Percentiles rank a stretch among this genome's conserved stretches.
Conservation (phyloP, 176 grass and related monocot species). For the Ensete ventricosum region DNA sequence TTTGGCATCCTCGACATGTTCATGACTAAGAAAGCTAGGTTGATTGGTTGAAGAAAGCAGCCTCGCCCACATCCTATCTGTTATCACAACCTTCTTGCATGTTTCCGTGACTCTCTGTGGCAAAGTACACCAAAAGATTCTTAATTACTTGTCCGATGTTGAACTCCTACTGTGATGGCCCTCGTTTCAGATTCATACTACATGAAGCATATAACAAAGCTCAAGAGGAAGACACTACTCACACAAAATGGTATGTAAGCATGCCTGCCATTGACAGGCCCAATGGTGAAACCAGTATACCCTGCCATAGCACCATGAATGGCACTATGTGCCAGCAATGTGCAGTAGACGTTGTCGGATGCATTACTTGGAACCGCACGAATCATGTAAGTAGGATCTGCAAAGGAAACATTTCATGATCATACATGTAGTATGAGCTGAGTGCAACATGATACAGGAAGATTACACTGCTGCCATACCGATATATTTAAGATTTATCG, state of each 20-base stretch:
- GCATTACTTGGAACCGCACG: constrained; percentile 94
- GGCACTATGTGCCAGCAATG: constrained; percentile 75
- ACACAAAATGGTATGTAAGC: constrained; percentile 90
- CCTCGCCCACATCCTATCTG: constrained; percentile 96
- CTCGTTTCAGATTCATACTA: background rate
- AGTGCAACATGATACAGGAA: background rate
- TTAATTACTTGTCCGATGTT: background rate
- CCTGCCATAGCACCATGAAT: constrained; percentile 94
- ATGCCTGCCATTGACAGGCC: constrained; percentile 81
- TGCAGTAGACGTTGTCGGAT: constrained; percentile 92
- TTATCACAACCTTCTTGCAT: constrained; percentile 76
- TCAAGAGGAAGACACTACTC: constrained; percentile 14
- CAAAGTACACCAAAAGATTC: background rate
- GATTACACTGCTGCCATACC: constrained; percentile 24
- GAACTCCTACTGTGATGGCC: no score
- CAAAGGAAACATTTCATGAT: constrained; percentile 17
- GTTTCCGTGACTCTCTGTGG: constrained; percentile 64
- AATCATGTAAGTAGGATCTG: constrained; percentile 99
- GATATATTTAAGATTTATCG: constrained; percentile 93
- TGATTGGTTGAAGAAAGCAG: constrained; percentile 92
- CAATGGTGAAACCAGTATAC: constrained; percentile 82
- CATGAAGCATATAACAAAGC: background rate
- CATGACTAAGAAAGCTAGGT: constrained; percentile 83
- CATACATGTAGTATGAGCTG: background rate
- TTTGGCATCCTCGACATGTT: constrained; percentile 50